Evolutionary conservation across 495 filamentous ascomycete genomes (phyloP), one percentile per base, ranked within the genome.

Genomic region (Penicillium turbatum): DNA sequence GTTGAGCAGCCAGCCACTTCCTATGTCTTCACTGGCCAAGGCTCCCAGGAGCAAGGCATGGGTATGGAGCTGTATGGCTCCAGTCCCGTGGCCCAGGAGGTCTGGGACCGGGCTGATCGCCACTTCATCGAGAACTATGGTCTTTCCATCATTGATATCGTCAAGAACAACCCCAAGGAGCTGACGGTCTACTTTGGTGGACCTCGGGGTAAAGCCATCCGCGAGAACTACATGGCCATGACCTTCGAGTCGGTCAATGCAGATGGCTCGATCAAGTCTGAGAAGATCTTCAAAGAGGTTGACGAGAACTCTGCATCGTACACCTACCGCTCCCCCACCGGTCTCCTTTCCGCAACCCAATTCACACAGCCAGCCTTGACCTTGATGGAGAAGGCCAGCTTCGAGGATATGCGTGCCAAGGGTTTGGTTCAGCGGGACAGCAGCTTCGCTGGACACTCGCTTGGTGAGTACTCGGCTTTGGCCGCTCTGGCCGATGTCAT

Each of bases 161-260:
- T 99, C 69, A 93, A 91, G 78, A 97, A 97, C 72, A 99, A 99
- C 71, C 93, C 93, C 47, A 96, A 96, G 78, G 95, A 99, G 74
- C 83, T 99, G 54, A 99, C 95, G 3, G 90, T 99, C 55, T 87
- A 99, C 76, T 99, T 99, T 64, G 93, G 95, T 71, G 93, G 93
- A 54, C 90, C 92, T 54, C 87, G 90, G 27, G 93, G 93, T 60
- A 97, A 97, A 73, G 90, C 91, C 31, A 99, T 99, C 56, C 88
- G 95, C 51, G 83, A 95, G 65, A 97, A 97, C 70, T 99, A 99
- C 79, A 97, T 97, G 90, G 84, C 92, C 27, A 99, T 99, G 93
- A 97, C 95, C 53, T 97, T 97, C 73, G 95, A 99, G 75, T 90
- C 91, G 5, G 90, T 99, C 32, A 86, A 86, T 40, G 76, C 88